Base-by-base conservation (phyloP, 2,329 filamentous ascomycete genomes). In the Macroventuria anomochaeta region DNA sequence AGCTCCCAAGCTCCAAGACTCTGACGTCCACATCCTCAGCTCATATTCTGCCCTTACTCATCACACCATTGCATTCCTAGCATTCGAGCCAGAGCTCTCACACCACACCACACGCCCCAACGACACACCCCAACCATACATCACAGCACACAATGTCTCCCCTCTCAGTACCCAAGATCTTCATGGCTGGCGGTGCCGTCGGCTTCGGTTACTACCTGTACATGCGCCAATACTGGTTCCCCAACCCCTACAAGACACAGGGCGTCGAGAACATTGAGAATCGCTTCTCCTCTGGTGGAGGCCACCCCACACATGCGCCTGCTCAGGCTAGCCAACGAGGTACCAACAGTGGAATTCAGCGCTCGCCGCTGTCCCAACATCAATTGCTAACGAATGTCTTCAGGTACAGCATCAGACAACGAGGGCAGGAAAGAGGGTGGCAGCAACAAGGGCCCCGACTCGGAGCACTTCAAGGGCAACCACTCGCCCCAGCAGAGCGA, bases 151-250 rank as follows among this genome's bases (percentile, higher is more conserved):
- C 34, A 42, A 70, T 70, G 68, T 65, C 66, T 36, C 65, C 61
- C 46, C 65, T 70, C 50, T 69, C 69, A 4, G 69, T 74, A 20
- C 69, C 70, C 32, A 74, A 74, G 57, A 68, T 74, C 48, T 72
- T 74, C 59, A 68, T 72, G 65, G 71, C 71, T 36, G 71, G 71
- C 42, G 71, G 67, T 23, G 66, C 64, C 44, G 64, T 70, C 13
- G 71, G 72, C 53, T 69, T 74, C 56, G 61, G 59, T 43, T 74
- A 74, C 63, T 70, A 73, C 61, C 60, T 73, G 44, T 64, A 67
- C 55, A 73, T 73, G 68, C 65, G 71, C 51, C 67, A 67, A 46
- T 71, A 73, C 61, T 73, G 71, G 72, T 73, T 71, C 65, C 69
- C 70, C 46, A 71, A 74, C 56, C 68, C 71, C 10, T 72, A 72